Percentiles rank a stretch among this genome's conserved stretches.
Evolutionary conservation across 2,329 filamentous ascomycete species (phyloP).

Genomic region (Thelonectria blattea): DNA sequence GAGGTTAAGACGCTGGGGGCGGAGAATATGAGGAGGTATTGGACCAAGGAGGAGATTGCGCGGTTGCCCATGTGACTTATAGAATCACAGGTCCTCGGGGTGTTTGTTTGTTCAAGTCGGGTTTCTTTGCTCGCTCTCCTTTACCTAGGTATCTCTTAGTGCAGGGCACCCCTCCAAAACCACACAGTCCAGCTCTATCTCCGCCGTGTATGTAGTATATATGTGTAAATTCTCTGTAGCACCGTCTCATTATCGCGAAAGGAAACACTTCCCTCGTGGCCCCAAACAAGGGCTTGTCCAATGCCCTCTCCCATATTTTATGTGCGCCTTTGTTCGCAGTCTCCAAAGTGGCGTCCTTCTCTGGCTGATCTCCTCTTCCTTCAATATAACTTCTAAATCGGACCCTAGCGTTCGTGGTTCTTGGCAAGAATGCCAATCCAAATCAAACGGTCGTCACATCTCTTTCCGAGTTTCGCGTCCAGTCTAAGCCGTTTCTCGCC

Average conservation of each 20-base stretch:
- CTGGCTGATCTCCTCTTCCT: neutral
- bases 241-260: slow-evolving; percentile 17
- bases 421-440: neutral
- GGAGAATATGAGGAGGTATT: slow-evolving; percentile 87
- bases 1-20: slow-evolving; percentile 81
- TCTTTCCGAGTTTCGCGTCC: neutral
- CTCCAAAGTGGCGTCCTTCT: neutral
- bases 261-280: neutral
- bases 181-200: slow-evolving; percentile 12
- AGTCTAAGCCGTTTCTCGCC: slow-evolving; percentile 46
- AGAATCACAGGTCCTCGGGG: too few relatives aligned
- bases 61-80: slow-evolving; percentile 67
- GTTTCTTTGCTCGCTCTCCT: slow-evolving; percentile 5
- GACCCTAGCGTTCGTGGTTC: neutral
- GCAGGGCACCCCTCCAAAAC: neutral
- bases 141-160: slow-evolving; percentile 11
- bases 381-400: neutral
- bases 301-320: neutral
- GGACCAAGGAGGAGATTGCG: slow-evolving; percentile 77
- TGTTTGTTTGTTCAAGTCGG: neutral
- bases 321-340: neutral
- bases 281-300: neutral
- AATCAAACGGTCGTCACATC: neutral
- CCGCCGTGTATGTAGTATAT: neutral
- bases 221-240: slow-evolving; percentile 8